Base-by-base conservation (phyloP, 2,329 filamentous ascomycete genomes). In the Cladophialophora carrionii region DNA sequence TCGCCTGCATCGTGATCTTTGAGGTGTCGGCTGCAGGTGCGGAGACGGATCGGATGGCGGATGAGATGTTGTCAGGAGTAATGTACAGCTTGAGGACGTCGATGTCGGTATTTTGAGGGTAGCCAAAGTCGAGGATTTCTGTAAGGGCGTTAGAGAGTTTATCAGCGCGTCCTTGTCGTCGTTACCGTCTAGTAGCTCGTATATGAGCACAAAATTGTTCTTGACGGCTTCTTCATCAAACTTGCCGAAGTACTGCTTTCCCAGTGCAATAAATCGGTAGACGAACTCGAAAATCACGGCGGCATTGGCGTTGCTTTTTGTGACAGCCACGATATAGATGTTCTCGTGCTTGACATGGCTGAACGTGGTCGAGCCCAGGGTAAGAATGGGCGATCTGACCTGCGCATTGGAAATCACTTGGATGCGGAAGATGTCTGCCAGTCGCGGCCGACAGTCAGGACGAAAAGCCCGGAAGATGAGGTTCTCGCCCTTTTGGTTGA, bases 31-130 rank as follows among this genome's bases (percentile, higher is more conserved):
- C 76, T 76, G 78, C 80, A 88, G 83, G 77, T 92, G 64, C 65
- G 29, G 69, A 71, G n/a, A 67, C 68, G n/a, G 69, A 71, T 41
- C 71, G 60, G 63, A 81, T 80, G 37, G 78, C 92, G 34, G 92
- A 96, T 79, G 97, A 97, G 80, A 99, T 94, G 64, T 95, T 95
- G 81, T 99, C 95, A 41, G 95, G 99, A 51, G 96, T 99, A 75
- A 99, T 99, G 83, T 99, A 99, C 94, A 98, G 98, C 81, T 99
- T 99, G 73, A 99, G 83, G 17, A 95, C 98, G 78, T 99, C 95
- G 61, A 94, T 96, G 80, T 99, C 95, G 68, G 95, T 99, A 78
- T 98, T 98, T 78, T 99, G 95, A 37, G 95, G 95, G 77, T 99
- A 99, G 68, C 95, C 95, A 79, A 99, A 99, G 79, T 99, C 95